phyloP scores from a whole-genome alignment of 345 rosid genomes.

The Schrenkiella parvula region DNA sequence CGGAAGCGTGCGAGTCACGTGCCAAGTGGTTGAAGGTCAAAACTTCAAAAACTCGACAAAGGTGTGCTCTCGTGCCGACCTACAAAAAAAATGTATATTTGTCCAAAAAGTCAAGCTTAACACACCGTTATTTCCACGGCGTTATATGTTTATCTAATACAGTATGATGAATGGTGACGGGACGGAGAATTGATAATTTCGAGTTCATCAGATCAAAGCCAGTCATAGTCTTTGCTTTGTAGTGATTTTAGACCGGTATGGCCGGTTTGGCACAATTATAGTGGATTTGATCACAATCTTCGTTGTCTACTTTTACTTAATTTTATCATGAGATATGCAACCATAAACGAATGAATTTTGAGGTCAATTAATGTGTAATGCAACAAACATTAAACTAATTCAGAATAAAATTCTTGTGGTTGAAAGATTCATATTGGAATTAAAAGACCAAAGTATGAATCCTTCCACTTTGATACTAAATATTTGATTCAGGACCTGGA shows the following conservation, averaged over 20 bases:
- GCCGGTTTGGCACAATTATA: not conserved
- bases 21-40: constrained; percentile 19
- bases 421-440: not conserved
- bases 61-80: constrained; percentile 31
- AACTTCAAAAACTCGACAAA: not conserved
- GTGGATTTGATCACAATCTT: not conserved
- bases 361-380: not conserved
- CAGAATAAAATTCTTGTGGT: not conserved
- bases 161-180: not conserved
- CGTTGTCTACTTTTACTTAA: not conserved
- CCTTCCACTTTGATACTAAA: not conserved
- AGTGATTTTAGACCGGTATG: not conserved
- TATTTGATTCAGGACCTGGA: not conserved
- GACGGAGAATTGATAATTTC: constrained; percentile 9
- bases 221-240: constrained; percentile 14
- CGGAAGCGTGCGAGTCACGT: constrained; percentile 25
- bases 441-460: not conserved
- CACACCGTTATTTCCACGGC: constrained; percentile 20
- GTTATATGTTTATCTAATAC: constrained; percentile 9
- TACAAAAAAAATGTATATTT: not conserved
- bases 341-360: not conserved
- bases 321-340: not conserved
- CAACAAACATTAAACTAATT: not conserved
- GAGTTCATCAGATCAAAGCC: constrained; percentile 18
- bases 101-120: constrained; percentile 11